Evolutionary conservation across 768 basidiomycete genomes (phyloP).

Genomic region (Austroboletus eburneus): DNA sequence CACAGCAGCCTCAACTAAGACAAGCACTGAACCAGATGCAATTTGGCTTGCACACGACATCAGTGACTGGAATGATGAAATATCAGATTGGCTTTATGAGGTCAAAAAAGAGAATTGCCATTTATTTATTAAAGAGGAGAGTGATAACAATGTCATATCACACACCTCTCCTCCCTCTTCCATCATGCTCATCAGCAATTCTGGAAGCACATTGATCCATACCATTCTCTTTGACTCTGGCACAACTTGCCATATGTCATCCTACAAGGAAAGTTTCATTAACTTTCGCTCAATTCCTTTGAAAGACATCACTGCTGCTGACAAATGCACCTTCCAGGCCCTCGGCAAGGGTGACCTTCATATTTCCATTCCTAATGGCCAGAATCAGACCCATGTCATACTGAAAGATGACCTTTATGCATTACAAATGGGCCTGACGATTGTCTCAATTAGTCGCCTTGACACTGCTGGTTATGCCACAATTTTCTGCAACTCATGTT

Average conservation of each 20-base stretch:
- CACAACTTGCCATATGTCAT: neutral
- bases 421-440: slow-evolving; percentile 34
- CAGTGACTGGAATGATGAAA: neutral
- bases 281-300: neutral
- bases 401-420: slow-evolving; percentile 12
- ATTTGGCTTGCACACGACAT: neutral
- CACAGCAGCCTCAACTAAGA: too few relatives aligned
- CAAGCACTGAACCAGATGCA: too few relatives aligned
- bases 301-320: neutral
- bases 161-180: too few relatives aligned
- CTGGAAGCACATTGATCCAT: neutral
- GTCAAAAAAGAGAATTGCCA: too few relatives aligned
- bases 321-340: neutral
- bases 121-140: too few relatives aligned
- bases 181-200: too few relatives aligned
- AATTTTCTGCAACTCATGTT: neutral
- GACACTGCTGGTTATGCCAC: neutral
- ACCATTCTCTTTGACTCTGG: neutral
- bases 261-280: neutral
- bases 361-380: neutral
- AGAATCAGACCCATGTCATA: neutral
- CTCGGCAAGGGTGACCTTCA: neutral
- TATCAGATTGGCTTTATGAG: too few relatives aligned
- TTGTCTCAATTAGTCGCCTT: slow-evolving; percentile 10
- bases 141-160: too few relatives aligned